A percentile compares a stretch with the other conserved stretches of the same genome.
Conservation (phyloP, 2,329 filamentous ascomycete species). For the Hymenoscyphus occultus region DNA sequence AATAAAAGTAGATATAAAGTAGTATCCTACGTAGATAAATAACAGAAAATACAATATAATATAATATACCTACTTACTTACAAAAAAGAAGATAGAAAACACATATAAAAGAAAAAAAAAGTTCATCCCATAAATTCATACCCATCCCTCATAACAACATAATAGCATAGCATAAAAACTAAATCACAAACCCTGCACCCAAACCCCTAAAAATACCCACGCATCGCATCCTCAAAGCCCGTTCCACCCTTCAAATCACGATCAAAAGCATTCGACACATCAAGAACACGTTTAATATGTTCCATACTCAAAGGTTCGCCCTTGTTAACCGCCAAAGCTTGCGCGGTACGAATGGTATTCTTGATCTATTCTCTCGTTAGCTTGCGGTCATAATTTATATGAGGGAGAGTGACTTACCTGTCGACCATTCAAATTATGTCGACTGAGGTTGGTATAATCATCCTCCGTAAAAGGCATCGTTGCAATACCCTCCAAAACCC, state of each 20-base stretch:
- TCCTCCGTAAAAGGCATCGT: constrained; percentile 61
- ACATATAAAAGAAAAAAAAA: too few relatives aligned
- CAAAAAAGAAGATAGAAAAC: too few relatives aligned
- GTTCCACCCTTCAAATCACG: constrained; percentile 77
- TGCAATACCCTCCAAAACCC: constrained; percentile 59
- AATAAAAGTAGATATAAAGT: too few relatives aligned
- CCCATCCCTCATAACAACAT: too few relatives aligned
- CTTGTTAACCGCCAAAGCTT: constrained; percentile 77
- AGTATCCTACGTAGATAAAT: too few relatives aligned
- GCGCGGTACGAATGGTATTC: constrained; percentile 79
- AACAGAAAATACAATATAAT: too few relatives aligned
- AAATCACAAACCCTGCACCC: too few relatives aligned
- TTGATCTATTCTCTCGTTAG: constrained; percentile 63
- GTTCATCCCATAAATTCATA: too few relatives aligned
- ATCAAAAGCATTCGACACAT: constrained; percentile 79
- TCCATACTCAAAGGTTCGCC: constrained; percentile 68
- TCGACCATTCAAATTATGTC: constrained; percentile 66
- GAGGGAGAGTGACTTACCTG: constrained; percentile 46
- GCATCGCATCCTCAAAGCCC: constrained; percentile 81
- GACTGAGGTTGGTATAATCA: constrained; percentile 64
- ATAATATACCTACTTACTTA: too few relatives aligned
- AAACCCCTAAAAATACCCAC: constrained; percentile 61
- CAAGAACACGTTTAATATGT: constrained; percentile 79
- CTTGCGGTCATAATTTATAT: background rate
- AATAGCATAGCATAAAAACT: too few relatives aligned